Evolutionary conservation across 768 basidiomycete species (phyloP).

Genomic region (Mycena albidolilacea): DNA sequence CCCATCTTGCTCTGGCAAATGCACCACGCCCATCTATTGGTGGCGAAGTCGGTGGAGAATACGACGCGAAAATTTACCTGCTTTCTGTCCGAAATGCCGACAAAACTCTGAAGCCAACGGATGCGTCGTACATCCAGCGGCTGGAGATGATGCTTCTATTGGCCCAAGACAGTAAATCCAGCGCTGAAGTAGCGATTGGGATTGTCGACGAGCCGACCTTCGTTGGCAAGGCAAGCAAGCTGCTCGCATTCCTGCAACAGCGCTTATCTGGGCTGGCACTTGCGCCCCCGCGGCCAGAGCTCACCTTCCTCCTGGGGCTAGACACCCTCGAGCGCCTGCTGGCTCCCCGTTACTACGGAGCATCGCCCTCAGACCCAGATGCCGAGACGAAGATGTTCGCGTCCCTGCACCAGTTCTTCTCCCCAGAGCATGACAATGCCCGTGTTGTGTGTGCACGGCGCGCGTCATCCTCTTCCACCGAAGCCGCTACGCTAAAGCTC

Average conservation of each 20-base stretch:
- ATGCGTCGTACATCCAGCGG: slow-evolving; percentile 84
- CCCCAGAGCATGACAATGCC: slow-evolving; percentile 67
- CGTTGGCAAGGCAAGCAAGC: slow-evolving; percentile 79
- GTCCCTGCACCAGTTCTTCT: slow-evolving; percentile 73
- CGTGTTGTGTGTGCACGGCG: slow-evolving; percentile 79
- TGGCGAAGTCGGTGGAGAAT: slow-evolving; percentile 50
- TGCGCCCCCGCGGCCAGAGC: slow-evolving; percentile 49
- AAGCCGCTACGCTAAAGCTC: slow-evolving; percentile 44
- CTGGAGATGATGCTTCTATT: slow-evolving; percentile 90
- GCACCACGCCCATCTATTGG: slow-evolving; percentile 48
- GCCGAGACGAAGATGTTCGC: slow-evolving; percentile 66
- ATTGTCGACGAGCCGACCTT: slow-evolving; percentile 92
- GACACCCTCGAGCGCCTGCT: slow-evolving; percentile 91
- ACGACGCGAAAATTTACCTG: slow-evolving; percentile 83
- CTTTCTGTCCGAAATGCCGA: slow-evolving; percentile 92
- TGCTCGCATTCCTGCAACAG: slow-evolving; percentile 66
- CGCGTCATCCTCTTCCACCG: slow-evolving; percentile 27
- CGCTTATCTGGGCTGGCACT: slow-evolving; percentile 47
- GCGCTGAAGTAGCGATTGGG: slow-evolving; percentile 72
- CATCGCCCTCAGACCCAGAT: slow-evolving; percentile 39
- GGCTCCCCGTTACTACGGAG: slow-evolving; percentile 79
- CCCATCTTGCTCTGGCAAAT: slow-evolving; percentile 85
- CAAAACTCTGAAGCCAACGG: slow-evolving; percentile 78
- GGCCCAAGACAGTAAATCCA: slow-evolving; percentile 58
- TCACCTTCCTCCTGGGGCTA: slow-evolving; percentile 84